Evolutionary conservation across 345 rosid genomes (phyloP), one percentile per base, ranked within the genome.

Genomic region (Ceriops decandra): DNA sequence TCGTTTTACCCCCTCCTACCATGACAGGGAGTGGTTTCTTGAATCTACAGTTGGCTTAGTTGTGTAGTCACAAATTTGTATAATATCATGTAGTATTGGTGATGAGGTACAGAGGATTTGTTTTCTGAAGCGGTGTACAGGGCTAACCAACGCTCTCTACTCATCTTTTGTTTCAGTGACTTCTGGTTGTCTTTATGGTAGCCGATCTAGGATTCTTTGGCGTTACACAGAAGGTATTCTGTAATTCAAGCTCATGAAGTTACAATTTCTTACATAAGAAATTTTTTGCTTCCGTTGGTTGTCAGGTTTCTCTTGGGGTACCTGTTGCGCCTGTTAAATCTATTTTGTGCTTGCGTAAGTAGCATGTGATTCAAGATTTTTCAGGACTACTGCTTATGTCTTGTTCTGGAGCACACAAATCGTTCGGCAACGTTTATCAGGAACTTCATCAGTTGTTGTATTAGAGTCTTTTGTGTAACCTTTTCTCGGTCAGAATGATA

Each of bases 161-260:
- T 75, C 69, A 53, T 64, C 62, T 49, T 24, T 72, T 66, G 79
- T 67, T 62, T 65, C 58, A 8, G 68, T 52, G 38, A 53, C 68
- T 15, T 53, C 51, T 57, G 42, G 71, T 68, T 66, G 69, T 62
- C 57, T 62, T 52, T 28, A 53, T 74, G 57, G 24, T 33, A 60
- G 80, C 80, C 66, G 79, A 81, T 82, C 79, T 68, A 77, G 85
- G 78, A 82, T 82, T 82, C 81, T 70, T 85, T 76, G 78, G 63
- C 62, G 66, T 69, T 72, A 67, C 52, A 68, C 71, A 63, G 19
- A 68, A 71, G 68, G 60, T 68, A 64, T 67, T 71, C 74, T 85
- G 86, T 80, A 78, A 78, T 76, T 77, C 79, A 72, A 64, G 77
- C 67, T 73, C 21, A 52, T 71, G 60, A 70, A 77, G 71, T 70